Conservation (phyloP, 2,329 filamentous ascomycete genomes). For the Phaeoacremonium minimum region DNA sequence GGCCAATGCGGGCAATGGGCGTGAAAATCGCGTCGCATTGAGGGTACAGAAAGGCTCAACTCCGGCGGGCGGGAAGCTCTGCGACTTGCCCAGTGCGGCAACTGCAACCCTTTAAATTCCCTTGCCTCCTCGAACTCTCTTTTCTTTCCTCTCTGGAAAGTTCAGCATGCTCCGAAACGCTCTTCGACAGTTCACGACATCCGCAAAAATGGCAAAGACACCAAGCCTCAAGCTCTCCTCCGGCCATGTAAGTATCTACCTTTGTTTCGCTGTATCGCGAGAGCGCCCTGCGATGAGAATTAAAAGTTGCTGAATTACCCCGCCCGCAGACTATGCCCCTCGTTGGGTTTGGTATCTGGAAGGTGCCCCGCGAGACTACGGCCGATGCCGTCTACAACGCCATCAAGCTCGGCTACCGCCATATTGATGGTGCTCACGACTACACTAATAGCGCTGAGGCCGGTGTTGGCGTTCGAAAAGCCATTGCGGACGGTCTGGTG, state of each 20-base stretch:
- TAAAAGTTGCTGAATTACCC: background rate
- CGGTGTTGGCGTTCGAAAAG: conserved; percentile 56
- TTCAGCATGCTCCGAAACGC: conserved; percentile 8
- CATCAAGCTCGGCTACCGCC: conserved; percentile 48
- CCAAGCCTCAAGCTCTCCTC: conserved; percentile 24
- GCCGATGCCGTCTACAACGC: conserved; percentile 55
- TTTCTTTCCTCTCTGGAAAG: no score
- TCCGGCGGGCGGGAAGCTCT: no score
- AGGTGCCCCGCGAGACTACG: conserved; percentile 26
- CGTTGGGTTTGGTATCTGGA: conserved; percentile 36
- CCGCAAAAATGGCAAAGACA: conserved; percentile 1
- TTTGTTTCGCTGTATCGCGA: no score
- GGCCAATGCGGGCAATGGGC: no score
- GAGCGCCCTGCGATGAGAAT: background rate
- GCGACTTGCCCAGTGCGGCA: no score
- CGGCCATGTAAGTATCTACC: conserved; percentile 26
- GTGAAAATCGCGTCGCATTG: no score
- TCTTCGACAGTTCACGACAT: conserved; percentile 5
- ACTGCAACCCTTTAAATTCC: no score
- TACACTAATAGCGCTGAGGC: conserved; percentile 65
- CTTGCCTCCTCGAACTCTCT: no score
- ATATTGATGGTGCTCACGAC: conserved; percentile 49
- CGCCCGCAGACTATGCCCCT: conserved; percentile 25
- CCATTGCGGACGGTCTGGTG: conserved; percentile 53
- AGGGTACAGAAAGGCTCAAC: no score